phyloP scores from a whole-genome alignment of 345 rosid species.

The Citrus hindsii region DNA sequence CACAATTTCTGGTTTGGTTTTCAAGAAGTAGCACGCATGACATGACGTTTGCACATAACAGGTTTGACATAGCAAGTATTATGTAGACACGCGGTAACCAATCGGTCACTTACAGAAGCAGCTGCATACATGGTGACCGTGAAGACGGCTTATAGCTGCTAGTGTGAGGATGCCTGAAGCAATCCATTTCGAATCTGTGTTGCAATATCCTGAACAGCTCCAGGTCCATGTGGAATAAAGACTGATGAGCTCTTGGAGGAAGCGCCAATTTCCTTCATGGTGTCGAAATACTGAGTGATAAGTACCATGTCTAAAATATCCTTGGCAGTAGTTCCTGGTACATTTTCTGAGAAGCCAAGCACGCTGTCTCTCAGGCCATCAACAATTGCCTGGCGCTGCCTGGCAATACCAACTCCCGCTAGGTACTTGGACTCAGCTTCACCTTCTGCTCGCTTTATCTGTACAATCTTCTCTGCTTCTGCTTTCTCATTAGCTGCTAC shows the following conservation, averaged over 20 bases:
- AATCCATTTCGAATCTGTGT: conserved; percentile 27
- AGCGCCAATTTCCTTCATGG: conserved; percentile 32
- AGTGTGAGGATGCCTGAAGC: conserved; percentile 20
- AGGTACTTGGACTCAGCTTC: conserved; percentile 54
- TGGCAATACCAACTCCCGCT: conserved; percentile 49
- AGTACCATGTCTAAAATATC: conserved; percentile 26
- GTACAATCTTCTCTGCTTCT: conserved; percentile 55
- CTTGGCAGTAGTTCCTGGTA: conserved; percentile 45
- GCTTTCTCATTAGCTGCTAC: conserved; percentile 53
- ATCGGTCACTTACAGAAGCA: no score
- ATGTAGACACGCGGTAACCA: no score
- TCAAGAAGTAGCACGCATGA: no score
- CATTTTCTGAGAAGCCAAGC: conserved; percentile 49
- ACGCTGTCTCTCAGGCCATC: conserved; percentile 61
- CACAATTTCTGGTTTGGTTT: no score
- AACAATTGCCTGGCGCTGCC: conserved; percentile 58
- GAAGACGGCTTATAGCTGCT: not conserved
- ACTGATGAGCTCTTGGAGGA: conserved; percentile 25
- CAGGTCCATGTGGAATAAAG: conserved; percentile 34
- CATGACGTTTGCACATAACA: not conserved
- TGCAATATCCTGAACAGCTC: conserved; percentile 27
- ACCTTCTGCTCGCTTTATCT: conserved; percentile 58
- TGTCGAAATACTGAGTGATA: conserved; percentile 26
- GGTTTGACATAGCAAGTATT: not conserved
- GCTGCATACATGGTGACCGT: no score